phyloP scores from a whole-genome alignment of 2,329 filamentous ascomycete species.

The Stachybotrys chlorohalonatus region DNA sequence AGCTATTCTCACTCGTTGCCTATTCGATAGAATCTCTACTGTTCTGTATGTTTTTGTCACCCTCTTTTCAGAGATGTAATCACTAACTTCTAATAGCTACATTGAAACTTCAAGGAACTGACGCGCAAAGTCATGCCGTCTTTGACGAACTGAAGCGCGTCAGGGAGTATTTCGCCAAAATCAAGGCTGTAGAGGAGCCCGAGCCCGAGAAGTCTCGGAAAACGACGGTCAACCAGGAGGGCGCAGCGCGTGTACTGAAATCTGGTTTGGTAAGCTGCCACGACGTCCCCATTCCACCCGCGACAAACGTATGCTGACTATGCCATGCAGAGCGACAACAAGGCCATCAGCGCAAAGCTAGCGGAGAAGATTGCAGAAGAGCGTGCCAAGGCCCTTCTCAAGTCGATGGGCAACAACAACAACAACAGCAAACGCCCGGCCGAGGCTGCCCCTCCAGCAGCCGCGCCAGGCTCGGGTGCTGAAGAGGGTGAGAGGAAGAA shows the following conservation, averaged over 20 bases:
- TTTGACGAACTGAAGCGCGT: constrained; percentile 80
- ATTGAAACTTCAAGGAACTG: constrained; percentile 66
- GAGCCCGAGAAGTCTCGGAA: constrained; percentile 36
- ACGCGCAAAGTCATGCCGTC: constrained; percentile 78
- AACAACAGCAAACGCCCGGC: constrained; percentile 29
- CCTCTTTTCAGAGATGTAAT: not conserved
- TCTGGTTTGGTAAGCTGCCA: constrained; percentile 56
- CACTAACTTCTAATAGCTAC: constrained; percentile 38
- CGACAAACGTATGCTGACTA: constrained; percentile 4
- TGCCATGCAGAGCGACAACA: constrained; percentile 35
- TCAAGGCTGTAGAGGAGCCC: constrained; percentile 64
- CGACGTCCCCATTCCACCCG: constrained; percentile 1
- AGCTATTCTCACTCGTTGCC: constrained; percentile 78
- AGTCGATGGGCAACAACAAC: constrained; percentile 29
- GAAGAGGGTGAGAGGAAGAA: constrained; percentile 17
- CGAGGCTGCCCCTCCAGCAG: constrained; percentile 18
- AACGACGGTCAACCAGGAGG: constrained; percentile 59
- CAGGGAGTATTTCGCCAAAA: constrained; percentile 87
- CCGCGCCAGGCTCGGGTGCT: constrained; percentile 9
- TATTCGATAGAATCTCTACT: constrained; percentile 88
- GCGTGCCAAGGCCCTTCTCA: constrained; percentile 41
- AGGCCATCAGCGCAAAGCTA: constrained; percentile 40
- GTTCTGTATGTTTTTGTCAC: constrained; percentile 52
- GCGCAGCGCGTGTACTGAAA: constrained; percentile 73
- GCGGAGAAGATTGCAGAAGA: constrained; percentile 49